Evolutionary conservation across 768 basidiomycete species (phyloP), one percentile per base, ranked within the genome.

Genomic region (Aureoboletus auriporus): DNA sequence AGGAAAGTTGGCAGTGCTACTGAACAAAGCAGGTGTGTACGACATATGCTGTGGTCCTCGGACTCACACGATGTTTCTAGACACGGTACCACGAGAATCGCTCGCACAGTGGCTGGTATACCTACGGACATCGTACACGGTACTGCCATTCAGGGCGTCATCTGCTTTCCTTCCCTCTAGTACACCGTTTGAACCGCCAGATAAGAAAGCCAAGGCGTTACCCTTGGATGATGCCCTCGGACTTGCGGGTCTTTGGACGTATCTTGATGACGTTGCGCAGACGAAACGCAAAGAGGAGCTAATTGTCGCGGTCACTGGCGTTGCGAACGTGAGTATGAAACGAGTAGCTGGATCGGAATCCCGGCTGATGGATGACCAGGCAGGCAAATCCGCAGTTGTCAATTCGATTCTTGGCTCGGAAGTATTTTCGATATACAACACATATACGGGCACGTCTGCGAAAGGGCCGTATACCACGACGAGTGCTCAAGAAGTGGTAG

Each of bases 1-100:
- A 35, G 77, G 65, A 51, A 76, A 76, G 58, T 67, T 86, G 11
- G 56, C 85, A 16, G 67, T 93, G n/a, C 72, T 94, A 14, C 65
- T 96, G 46, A 94, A 87, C 66, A 96, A 96, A 73, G 85, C 86
- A 55, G 93, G 93, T 90, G 57, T 49, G 84, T 74, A 41, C 30
- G 33, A 42, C 46, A 17, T 29, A 40, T 33, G 31, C 30, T 45
- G 29, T 23, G 36, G 16, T 41, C 33, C 11, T 27, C 44, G 16
- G 16, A 26, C 26, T 54, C 44, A 47, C 36, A 14, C 31, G 27
- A 39, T 44, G 44, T 36, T n/a, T 33, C 36, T 55, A 94, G 93
- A 95, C 64, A 73, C 80, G 16, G 84, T 86, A 50, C 90, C 93
- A 14, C 77, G 82, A 34, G 93, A 95, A 67, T 71, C 84, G 17